Base-by-base conservation (phyloP, 2,329 filamentous ascomycete genomes). In the Trichoderma cornu-damae region DNA sequence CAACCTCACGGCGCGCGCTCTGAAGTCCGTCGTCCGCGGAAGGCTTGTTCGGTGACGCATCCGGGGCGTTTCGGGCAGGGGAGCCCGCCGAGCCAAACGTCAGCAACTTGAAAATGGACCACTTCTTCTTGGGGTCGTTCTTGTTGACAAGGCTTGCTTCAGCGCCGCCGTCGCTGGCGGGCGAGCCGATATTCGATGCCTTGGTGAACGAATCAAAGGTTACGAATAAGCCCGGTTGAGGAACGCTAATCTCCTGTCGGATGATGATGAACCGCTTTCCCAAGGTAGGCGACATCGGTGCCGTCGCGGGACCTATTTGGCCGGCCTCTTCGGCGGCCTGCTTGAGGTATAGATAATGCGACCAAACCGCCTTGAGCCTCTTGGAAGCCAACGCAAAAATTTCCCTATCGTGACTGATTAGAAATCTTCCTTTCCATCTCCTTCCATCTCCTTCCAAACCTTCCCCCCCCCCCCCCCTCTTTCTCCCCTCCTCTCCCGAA, bases 261-360 rank as follows among this genome's bases (percentile, higher is more conserved):
- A 96, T 88, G 65, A 96, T 96, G 71, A 96, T 83, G 60, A 96
- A 89, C 60, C 89, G 82, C 66, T 93, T 89, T 46, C 89, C 88
- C 1, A 92, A 90, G 2, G 90, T 90, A 5, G 92, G 92, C 58
- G 87, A 86, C 65, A 87, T 91, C n/a, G 92, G 89, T 5, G 84
- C 85, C 2, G 89, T 90, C 1, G 89, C 91, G 5, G 90, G 86
- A 1, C 79, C 80, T 3, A 83, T 68, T 12, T 75, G 77, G 35
- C 80, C 74, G 16, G 72, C 65, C 22, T 69, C 73, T 60, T 88
- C 85, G 12, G 88, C 86, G 52, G 81, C 77, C 51, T 88, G 81
- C 69, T 86, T 86, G 16, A 90, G 79, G 72, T 85, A 89, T 14
- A 93, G 77, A 66, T 92, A 94, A 68, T 92, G 87, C 42, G 86